These are phyloP conservation scores for Rutstroemia sydowiana DNA, from an alignment of 2,329 filamentous ascomycete species.

Conservation along the genomic window DNA sequence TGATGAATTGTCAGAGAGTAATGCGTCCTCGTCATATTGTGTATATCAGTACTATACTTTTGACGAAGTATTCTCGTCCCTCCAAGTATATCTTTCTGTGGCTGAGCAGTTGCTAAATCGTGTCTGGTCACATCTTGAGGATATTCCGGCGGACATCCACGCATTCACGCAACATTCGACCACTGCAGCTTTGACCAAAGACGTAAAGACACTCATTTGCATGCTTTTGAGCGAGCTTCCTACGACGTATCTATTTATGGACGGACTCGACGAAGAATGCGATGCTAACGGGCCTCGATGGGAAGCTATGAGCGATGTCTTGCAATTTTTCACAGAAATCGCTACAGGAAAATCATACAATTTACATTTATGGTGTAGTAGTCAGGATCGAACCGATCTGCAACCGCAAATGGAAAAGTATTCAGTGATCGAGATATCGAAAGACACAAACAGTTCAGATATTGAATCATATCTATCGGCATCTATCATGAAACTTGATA, in stretches of 20 bases:
- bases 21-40: neutral
- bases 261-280: slow-evolving; percentile 4
- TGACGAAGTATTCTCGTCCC: neutral
- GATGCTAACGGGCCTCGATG: neutral
- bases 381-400: neutral
- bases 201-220: neutral
- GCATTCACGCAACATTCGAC: neutral
- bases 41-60: slow-evolving; percentile 2
- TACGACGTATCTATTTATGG: neutral
- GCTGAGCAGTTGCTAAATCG: slow-evolving; percentile 1
- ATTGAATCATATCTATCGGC: slow-evolving; percentile 3
- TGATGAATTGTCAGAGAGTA: neutral
- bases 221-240: neutral
- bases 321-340: neutral
- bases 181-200: neutral
- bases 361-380: slow-evolving; percentile 4
- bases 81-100: neutral
- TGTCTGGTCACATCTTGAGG: neutral
- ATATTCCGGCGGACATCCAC: slow-evolving; percentile 4
- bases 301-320: neutral
- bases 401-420: neutral
- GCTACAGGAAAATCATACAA: neutral
- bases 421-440: neutral
- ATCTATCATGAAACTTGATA: neutral
- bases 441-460: neutral